Evolutionary conservation across 2,329 filamentous ascomycete species (phyloP).

Genomic region (Dothiorella sarmentorum): DNA sequence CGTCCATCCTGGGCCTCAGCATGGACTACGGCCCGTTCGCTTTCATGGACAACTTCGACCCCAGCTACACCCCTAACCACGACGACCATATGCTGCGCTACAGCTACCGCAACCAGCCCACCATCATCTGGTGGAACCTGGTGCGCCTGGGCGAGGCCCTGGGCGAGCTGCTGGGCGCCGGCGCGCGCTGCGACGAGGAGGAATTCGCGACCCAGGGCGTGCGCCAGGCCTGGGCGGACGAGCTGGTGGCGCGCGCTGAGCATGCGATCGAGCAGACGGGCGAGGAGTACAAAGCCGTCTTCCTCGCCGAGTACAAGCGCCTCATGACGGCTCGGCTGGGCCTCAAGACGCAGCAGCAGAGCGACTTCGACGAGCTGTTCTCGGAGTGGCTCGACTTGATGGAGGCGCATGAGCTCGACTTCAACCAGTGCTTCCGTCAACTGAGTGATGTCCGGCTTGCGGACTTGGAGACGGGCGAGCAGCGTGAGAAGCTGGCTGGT

Average conservation of each 20-base stretch:
- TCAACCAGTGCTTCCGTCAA: constrained; percentile 88
- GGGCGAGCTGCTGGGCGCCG: constrained; percentile 82
- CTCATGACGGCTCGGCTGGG: constrained; percentile 80
- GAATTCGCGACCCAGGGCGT: constrained; percentile 72
- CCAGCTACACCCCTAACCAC: constrained; percentile 91
- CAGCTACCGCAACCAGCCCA: constrained; percentile 89
- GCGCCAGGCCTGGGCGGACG: constrained; percentile 61
- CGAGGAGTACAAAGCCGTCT: constrained; percentile 85
- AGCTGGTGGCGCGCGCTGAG: constrained; percentile 77
- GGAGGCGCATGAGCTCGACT: constrained; percentile 81
- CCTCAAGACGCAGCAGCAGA: constrained; percentile 63
- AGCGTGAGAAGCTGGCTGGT: constrained; percentile 61
- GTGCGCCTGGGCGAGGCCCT: constrained; percentile 85
- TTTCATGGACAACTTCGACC: constrained; percentile 96
- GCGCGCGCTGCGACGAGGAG: constrained; percentile 65
- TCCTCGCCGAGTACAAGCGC: constrained; percentile 83
- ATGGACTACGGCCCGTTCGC: constrained; percentile 97
- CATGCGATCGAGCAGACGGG: constrained; percentile 74
- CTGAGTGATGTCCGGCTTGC: constrained; percentile 62
- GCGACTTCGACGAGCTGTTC: constrained; percentile 77
- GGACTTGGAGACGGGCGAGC: constrained; percentile 63
- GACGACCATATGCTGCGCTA: constrained; percentile 87
- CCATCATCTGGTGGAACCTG: constrained; percentile 98
- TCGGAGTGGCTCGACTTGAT: constrained; percentile 79
- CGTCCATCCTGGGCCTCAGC: constrained; percentile 80